phyloP scores from a whole-genome alignment of 139 green algal genomes.

The Tetradesmus obliquus region DNA sequence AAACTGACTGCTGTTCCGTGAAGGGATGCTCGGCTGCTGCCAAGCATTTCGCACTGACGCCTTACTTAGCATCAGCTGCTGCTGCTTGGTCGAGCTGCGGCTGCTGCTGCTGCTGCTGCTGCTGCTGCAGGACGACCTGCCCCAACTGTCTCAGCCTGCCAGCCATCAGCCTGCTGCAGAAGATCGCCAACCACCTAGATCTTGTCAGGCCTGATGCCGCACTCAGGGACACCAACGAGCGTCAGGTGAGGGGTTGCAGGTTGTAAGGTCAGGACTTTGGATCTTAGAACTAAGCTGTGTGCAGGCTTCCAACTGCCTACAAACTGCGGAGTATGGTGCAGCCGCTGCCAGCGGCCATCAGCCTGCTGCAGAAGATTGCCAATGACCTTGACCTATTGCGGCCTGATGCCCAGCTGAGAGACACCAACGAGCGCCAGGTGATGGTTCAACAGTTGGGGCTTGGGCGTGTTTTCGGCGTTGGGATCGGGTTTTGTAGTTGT shows the following conservation, averaged over 20 bases:
- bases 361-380: slow-evolving; percentile 73
- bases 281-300: too few species aligned
- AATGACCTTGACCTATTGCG: slow-evolving; percentile 88
- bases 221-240: not conserved
- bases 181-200: slow-evolving; percentile 86
- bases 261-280: not conserved
- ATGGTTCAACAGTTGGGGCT: too few species aligned
- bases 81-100: too few species aligned
- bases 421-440: slow-evolving; percentile 16
- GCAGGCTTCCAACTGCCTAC: too few species aligned
- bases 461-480: too few species aligned
- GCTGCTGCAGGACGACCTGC: slow-evolving; percentile 52
- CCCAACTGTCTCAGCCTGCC: slow-evolving; percentile 78
- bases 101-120: not conserved
- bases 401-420: slow-evolving; percentile 10
- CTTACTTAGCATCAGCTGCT: not conserved
- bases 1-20: too few species aligned
- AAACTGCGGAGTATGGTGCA: too few species aligned
- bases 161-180: slow-evolving; percentile 66
- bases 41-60: too few species aligned
- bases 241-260: not conserved
- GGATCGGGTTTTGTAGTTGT: too few species aligned
- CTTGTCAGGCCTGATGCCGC: slow-evolving; percentile 68
- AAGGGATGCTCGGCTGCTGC: too few species aligned
- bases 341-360: slow-evolving; percentile 66